Conservation (phyloP, 2,329 filamentous ascomycete species). For the Arthrobotrys sphaeroides region DNA sequence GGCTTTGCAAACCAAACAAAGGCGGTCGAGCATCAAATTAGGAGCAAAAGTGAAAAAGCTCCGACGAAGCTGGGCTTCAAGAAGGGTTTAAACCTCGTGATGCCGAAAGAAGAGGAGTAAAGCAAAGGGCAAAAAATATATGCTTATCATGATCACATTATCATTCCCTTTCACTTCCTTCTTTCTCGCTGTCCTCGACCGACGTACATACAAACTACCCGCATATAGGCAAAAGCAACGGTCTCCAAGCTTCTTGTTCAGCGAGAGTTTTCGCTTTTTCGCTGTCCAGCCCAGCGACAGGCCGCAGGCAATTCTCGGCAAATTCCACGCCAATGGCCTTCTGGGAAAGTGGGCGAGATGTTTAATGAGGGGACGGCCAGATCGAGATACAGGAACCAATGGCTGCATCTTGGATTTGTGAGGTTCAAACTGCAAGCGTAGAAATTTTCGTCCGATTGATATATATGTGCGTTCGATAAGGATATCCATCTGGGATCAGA, state of each 20-base stretch:
- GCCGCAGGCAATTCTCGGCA: slow-evolving; percentile 28
- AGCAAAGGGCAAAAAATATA: not conserved
- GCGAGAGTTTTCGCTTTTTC: slow-evolving; percentile 11
- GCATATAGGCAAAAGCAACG: slow-evolving; percentile 10
- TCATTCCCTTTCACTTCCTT: not conserved
- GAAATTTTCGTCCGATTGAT: no score
- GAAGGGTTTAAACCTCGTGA: slow-evolving; percentile 14
- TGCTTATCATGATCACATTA: slow-evolving; percentile 22
- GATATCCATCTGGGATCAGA: not conserved
- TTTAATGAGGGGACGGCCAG: slow-evolving; percentile 20
- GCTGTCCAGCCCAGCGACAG: slow-evolving; percentile 30
- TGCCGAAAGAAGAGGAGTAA: not conserved
- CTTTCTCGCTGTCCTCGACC: not conserved
- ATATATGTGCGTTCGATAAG: no score
- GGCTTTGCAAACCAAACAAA: not conserved
- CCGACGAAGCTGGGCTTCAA: not conserved
- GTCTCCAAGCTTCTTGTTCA: slow-evolving; percentile 11
- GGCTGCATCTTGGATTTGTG: not conserved
- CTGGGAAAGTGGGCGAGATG: slow-evolving; percentile 9
- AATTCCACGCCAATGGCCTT: slow-evolving; percentile 27
- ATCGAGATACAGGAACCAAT: slow-evolving; percentile 13
- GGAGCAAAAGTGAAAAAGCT: not conserved
- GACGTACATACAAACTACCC: slow-evolving; percentile 18
- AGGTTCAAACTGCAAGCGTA: slow-evolving; percentile 16
- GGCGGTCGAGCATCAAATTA: not conserved